Conservation (phyloP, 805 yeast genomes). For the Zygotorulaspora florentina region DNA sequence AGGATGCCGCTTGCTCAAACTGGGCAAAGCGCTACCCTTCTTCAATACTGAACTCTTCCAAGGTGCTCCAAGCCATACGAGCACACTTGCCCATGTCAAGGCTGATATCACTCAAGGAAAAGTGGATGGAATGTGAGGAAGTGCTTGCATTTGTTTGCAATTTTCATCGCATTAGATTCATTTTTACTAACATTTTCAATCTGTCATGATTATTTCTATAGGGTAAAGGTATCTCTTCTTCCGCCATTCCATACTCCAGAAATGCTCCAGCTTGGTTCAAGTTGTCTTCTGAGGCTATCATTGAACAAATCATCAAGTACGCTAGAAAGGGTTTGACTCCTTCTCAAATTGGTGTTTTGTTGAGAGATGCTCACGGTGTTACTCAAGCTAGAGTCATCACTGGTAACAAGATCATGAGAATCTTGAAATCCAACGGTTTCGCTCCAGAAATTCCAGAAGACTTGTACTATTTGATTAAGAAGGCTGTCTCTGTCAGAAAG, state of each 20-base stretch:
- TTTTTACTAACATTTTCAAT: conserved; percentile 14
- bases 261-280: conserved; percentile 99
- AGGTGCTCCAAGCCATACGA: too few species aligned
- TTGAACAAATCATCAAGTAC: conserved; percentile 97
- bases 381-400: conserved; percentile 96
- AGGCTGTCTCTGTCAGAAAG: conserved; percentile 99
- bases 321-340: conserved; percentile 99
- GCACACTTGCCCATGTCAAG: too few species aligned
- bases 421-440: conserved; percentile 98
- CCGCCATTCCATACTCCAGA: conserved; percentile 99
- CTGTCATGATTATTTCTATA: conserved; percentile 28
- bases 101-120: not conserved
- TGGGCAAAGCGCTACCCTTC: too few species aligned
- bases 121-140: not conserved
- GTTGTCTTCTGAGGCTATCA: conserved; percentile 89
- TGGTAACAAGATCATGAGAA: conserved; percentile 99
- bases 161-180: not conserved
- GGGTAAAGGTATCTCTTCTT: conserved; percentile 99
- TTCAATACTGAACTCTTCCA: too few species aligned
- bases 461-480: conserved; percentile 97
- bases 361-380: conserved; percentile 99
- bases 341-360: conserved; percentile 98
- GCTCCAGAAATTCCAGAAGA: conserved; percentile 99
- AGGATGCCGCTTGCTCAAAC: too few species aligned
- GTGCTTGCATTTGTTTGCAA: not conserved